phyloP scores from a whole-genome alignment of 441 rosid species.

The Brassica balearica region DNA sequence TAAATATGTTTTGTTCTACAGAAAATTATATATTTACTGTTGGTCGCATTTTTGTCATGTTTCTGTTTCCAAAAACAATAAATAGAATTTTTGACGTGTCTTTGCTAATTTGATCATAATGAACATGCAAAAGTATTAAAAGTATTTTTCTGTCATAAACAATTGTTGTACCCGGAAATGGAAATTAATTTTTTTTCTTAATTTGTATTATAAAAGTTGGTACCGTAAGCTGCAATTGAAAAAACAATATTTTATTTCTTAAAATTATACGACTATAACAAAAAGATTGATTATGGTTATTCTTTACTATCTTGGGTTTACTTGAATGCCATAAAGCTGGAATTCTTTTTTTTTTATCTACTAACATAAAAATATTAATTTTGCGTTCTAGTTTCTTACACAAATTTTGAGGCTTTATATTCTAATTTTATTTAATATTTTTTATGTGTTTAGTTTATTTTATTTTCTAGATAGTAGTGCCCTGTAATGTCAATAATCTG shows the following conservation, averaged over 20 bases:
- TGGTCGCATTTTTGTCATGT: background rate
- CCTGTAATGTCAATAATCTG: too few species aligned
- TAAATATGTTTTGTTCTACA: background rate
- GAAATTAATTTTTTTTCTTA: background rate
- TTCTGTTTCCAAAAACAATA: background rate
- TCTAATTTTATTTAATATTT: too few species aligned
- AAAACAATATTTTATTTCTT: too few species aligned
- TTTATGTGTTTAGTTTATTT: too few species aligned
- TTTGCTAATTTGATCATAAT: background rate
- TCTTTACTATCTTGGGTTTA: background rate
- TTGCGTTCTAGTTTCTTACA: background rate
- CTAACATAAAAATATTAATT: background rate
- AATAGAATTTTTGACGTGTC: background rate
- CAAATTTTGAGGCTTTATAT: background rate
- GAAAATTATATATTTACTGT: background rate
- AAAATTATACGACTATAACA: background rate
- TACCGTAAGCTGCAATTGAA: too few species aligned
- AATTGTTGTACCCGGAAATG: background rate
- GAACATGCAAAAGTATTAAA: background rate
- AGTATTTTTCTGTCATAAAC: background rate
- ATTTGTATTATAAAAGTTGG: too few species aligned
- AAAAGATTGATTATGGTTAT: background rate
- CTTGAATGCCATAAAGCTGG: background rate
- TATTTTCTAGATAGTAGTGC: too few species aligned
- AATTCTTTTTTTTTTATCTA: background rate